Evolutionary conservation across 2,329 filamentous ascomycete genomes (phyloP), one percentile per base, ranked within the genome.

Genomic region (Sporothrix brasiliensis): DNA sequence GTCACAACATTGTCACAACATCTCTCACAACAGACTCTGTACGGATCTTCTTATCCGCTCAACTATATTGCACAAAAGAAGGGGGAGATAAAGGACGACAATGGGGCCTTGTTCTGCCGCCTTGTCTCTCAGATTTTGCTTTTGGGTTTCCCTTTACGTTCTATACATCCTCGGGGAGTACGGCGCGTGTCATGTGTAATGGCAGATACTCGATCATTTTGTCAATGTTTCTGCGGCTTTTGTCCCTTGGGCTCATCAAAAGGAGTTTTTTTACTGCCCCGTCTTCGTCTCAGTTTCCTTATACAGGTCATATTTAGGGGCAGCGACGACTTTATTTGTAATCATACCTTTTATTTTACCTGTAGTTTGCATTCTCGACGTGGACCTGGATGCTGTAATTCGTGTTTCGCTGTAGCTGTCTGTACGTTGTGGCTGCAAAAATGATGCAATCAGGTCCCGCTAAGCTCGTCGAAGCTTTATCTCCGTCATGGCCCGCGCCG

Each of bases 361-460:
- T 13, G 21, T 50, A 24, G 44, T 7, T 4, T 39, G 19, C 10
- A 3, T 58, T 9, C 7, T 10, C 19, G n/a, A 63, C 34, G 58
- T 63, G 39, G 27, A 10, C 4, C 11, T 63, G 39, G 41, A 16
- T 13, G 39, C 4, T 27, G 14, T 50, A 44, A 65, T 50, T 34
- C 24, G 61, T 24, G 3, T 7, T n/a, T 34, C 30, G 54, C 10
- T 6, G 1, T 44, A 19, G 10, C 34, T 34, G 34, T 7, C 34
- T 34, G 5, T 34, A 7, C 34, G 6, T 34, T 9, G 34, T 34
- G 6, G 34, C 50, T 54, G 50, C 50, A 39, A 16, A 5, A 60
- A 69, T 69, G 67, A 69, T 61, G 67, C 41, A 69, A 69, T 61
- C 19, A 44, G 27, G 47, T 27, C 16, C 30, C 63, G 63, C 27